Percentiles rank a stretch among this genome's conserved stretches.
Conservation (phyloP, 2,329 filamentous ascomycete species). For the Rhinocladiella mackenziei region DNA sequence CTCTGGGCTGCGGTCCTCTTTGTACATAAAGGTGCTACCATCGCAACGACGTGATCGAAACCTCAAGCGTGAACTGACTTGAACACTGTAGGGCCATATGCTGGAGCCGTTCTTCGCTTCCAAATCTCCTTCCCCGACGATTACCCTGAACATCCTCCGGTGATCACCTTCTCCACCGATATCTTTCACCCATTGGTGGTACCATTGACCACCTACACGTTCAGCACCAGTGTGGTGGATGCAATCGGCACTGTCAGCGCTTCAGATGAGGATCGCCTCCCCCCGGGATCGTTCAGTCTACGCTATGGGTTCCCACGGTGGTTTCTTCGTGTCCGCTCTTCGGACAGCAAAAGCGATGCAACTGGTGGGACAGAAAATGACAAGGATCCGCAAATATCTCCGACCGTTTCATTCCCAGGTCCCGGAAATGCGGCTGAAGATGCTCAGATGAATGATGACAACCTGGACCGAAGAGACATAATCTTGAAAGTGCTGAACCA, state of each 20-base stretch:
- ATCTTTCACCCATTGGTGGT: constrained; percentile 93
- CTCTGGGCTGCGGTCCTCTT: constrained; percentile 92
- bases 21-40: constrained; percentile 69
- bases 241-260: constrained; percentile 68
- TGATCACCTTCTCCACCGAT: constrained; percentile 84
- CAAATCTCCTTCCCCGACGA: constrained; percentile 77
- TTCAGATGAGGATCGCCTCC: constrained; percentile 74
- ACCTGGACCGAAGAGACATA: constrained; percentile 6
- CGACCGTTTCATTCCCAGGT: too few species aligned
- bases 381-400: too few species aligned
- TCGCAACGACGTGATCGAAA: neutral
- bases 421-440: neutral
- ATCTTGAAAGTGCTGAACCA: constrained; percentile 57
- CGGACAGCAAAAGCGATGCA: constrained; percentile 39
- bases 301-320: constrained; percentile 86
- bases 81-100: constrained; percentile 68
- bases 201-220: constrained; percentile 90
- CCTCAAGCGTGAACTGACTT: constrained; percentile 4
- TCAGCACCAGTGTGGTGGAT: constrained; percentile 61
- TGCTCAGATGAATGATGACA: neutral
- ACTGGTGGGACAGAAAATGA: constrained; percentile 29
- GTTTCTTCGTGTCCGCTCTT: constrained; percentile 74
- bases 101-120: constrained; percentile 81
- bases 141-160: constrained; percentile 74
- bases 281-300: constrained; percentile 85